These are phyloP conservation scores for Metschnikowia koreensis DNA, from an alignment of 805 yeast species.

Conservation along the genomic window DNA sequence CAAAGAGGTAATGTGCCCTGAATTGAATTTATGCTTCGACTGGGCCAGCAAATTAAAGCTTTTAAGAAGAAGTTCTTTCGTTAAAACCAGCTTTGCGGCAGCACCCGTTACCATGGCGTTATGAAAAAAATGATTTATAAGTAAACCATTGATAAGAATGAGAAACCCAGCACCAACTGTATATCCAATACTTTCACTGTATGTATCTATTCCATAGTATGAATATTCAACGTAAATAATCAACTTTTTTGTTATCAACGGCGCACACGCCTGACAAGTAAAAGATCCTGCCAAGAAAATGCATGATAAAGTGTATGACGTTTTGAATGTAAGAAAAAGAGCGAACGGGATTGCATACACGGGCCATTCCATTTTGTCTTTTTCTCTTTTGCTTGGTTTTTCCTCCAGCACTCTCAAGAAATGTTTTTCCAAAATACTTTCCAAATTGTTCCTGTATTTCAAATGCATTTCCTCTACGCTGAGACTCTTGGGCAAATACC, in stretches of 20 bases:
- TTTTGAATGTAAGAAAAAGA: slow-evolving; percentile 48
- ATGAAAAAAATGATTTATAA: slow-evolving; percentile 43
- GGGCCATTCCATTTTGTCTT: slow-evolving; percentile 32
- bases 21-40: slow-evolving; percentile 33
- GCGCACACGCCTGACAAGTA: slow-evolving; percentile 53
- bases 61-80: slow-evolving; percentile 38
- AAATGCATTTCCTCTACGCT: slow-evolving; percentile 36
- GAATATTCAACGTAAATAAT: slow-evolving; percentile 61
- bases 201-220: slow-evolving; percentile 41
- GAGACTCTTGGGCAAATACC: slow-evolving; percentile 33
- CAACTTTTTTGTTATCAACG: slow-evolving; percentile 62
- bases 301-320: slow-evolving; percentile 42
- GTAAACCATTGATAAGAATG: slow-evolving; percentile 42
- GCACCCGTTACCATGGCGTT: slow-evolving; percentile 45
- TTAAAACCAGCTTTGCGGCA: slow-evolving; percentile 37
- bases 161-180: slow-evolving; percentile 66
- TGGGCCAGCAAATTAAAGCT: slow-evolving; percentile 37
- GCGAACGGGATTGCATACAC: slow-evolving; percentile 39
- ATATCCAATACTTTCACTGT: slow-evolving; percentile 69
- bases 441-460: slow-evolving; percentile 26
- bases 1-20: slow-evolving; percentile 41
- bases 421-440: slow-evolving; percentile 21
- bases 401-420: slow-evolving; percentile 20
- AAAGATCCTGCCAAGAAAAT: slow-evolving; percentile 47
- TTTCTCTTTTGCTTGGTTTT: not conserved